These are phyloP conservation scores for Mayamaea pseudoterrestris DNA, from an alignment of 108 stramenopile species.

Conservation along the genomic window DNA sequence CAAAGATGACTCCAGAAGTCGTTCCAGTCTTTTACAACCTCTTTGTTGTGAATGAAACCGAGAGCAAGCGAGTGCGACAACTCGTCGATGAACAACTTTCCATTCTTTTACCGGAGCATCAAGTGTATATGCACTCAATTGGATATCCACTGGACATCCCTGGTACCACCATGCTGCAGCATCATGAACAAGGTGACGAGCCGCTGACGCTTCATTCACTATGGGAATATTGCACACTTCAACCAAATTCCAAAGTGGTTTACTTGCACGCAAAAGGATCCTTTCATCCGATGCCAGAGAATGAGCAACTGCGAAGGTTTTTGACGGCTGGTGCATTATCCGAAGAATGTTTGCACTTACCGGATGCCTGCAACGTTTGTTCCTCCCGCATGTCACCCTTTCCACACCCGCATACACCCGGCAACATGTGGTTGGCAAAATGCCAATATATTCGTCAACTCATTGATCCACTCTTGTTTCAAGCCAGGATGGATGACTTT, in stretches of 20 bases:
- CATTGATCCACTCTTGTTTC: constrained; percentile 26
- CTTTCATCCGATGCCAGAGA: not conserved
- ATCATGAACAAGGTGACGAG: too few relatives aligned
- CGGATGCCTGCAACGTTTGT: constrained; percentile 21
- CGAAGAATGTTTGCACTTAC: not conserved
- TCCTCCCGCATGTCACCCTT: constrained; percentile 26
- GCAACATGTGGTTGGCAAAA: constrained; percentile 38
- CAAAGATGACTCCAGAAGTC: too few relatives aligned
- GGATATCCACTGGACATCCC: too few relatives aligned
- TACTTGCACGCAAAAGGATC: not conserved
- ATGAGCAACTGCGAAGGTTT: not conserved
- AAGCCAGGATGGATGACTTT: constrained; percentile 11
- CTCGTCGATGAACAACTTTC: too few relatives aligned
- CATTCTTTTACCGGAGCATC: too few relatives aligned
- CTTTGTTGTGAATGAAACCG: too few relatives aligned
- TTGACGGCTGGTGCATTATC: not conserved
- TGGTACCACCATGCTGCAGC: too few relatives aligned
- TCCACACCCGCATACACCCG: constrained; percentile 30
- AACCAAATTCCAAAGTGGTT: not conserved
- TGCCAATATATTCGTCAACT: constrained; percentile 30
- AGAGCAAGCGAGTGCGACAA: too few relatives aligned
- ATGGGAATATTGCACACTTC: not conserved
- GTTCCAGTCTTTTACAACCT: too few relatives aligned
- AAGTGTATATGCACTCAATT: too few relatives aligned
- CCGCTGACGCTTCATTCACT: not conserved